Conservation (phyloP, 2,329 filamentous ascomycete species). For the Neonectria sp. region DNA sequence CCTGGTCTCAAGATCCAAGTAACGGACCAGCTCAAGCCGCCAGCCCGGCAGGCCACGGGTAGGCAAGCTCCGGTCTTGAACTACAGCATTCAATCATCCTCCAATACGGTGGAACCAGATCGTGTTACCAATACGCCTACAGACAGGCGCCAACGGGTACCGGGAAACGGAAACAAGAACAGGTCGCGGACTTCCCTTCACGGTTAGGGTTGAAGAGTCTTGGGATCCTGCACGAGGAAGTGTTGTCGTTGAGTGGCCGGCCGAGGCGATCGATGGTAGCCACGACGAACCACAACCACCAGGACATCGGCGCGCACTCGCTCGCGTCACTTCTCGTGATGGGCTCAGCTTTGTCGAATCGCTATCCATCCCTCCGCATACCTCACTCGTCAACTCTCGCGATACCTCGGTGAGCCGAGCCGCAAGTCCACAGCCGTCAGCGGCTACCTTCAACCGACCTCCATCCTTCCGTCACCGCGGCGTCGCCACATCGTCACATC, state of each 20-base stretch:
- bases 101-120: neutral
- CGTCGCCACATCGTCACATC: conserved; percentile 2
- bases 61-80: neutral
- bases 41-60: neutral
- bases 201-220: conserved; percentile 4
- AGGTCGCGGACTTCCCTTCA: neutral
- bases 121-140: neutral
- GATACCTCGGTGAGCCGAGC: conserved; percentile 25
- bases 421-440: conserved; percentile 1
- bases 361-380: conserved; percentile 24
- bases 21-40: neutral
- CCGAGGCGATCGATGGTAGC: conserved; percentile 24
- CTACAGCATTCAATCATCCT: neutral
- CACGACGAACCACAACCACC: conserved; percentile 28
- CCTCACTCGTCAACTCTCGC: conserved; percentile 20
- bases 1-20: neutral
- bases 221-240: conserved; percentile 3
- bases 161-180: neutral
- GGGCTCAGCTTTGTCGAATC: conserved; percentile 35
- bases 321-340: conserved; percentile 42
- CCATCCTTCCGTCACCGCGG: conserved; percentile 27
- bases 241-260: conserved; percentile 28
- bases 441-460: conserved; percentile 17
- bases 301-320: conserved; percentile 33
- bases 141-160: neutral